Evolutionary conservation across 140 eudicot genomes (phyloP), one percentile per base, ranked within the genome.

Genomic region (Ambrosia hybrid): DNA sequence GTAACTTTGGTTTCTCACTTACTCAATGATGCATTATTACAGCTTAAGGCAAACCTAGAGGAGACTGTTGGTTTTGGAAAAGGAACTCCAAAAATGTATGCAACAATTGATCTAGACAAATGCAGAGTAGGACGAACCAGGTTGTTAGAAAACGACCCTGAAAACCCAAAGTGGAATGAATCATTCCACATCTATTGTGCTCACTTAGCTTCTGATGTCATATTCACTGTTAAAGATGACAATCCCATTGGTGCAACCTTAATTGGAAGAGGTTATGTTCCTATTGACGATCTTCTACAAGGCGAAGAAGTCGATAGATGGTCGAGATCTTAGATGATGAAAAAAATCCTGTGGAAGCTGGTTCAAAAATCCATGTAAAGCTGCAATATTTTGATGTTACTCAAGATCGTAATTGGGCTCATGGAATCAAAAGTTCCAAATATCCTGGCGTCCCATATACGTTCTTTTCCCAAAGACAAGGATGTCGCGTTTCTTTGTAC

Each of bases 181-280:
- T 88, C 95, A 9, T 88, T 88, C 74, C 95, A 88, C 85, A 81
- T 88, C 64, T 88, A 88, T 63, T 85, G 91, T 65, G 90, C 80
- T 13, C 94, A 87, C 57, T 12, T 37, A 65, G 94, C 94, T 39
- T 76, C 82, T 5, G 57, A 84, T 65, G 84, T 87, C 6, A 71
- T 84, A 26, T 82, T 87, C 71, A 79, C 94, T 4, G 80, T 87
- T 3, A 87, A 87, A 72, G 89, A 79, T 34, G 85, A 77, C 15
- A 80, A 87, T 37, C 94, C 94, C 57, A 87, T 87, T 49, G 94
- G 89, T 11, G 89, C 94, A 49, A 82, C 87, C 60, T 66, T 87
- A 58, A 84, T 85, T 6, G 95, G 95, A 57, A 63, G 90, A 75
- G 95, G 83, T 16, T 87, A 85, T 26, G 77, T 87, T 3, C 84